These are phyloP conservation scores for Larix sibirica DNA, from an alignment of 83 land plant species.

Conservation along the genomic window DNA sequence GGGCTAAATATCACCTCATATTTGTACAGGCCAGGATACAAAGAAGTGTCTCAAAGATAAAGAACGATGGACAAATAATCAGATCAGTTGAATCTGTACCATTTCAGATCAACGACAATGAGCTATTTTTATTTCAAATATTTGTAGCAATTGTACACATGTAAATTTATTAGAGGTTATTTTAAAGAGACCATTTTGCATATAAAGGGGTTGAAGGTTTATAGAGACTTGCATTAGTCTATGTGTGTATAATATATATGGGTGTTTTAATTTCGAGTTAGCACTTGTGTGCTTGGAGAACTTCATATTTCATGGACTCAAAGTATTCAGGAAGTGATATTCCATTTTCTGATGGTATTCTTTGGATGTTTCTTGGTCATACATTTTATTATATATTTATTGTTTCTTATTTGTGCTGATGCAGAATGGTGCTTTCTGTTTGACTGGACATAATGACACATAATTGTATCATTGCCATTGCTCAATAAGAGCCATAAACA, in stretches of 20 bases:
- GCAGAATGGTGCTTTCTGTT: neutral
- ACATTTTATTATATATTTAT: neutral
- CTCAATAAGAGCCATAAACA: neutral
- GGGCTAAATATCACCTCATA: neutral
- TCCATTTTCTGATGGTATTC: constrained; percentile 2
- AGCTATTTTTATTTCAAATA: neutral
- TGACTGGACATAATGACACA: neutral
- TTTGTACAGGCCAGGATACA: neutral
- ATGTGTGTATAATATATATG: neutral
- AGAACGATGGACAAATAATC: neutral
- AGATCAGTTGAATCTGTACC: constrained; percentile 9
- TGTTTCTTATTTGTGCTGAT: neutral
- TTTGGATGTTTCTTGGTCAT: neutral
- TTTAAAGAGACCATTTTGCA: neutral
- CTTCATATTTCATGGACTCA: neutral
- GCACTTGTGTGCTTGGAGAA: neutral
- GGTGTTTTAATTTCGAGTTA: neutral
- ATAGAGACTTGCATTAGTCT: constrained; percentile 2
- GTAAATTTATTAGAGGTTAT: constrained; percentile 8
- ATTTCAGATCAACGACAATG: neutral
- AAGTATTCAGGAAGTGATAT: neutral
- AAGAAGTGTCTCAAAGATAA: constrained; percentile 5
- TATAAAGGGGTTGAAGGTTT: neutral
- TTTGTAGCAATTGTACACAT: constrained; percentile 4
- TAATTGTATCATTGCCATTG: neutral